Evolutionary conservation across 2,329 filamentous ascomycete species (phyloP).

Genomic region (Cladosporium sp.): DNA sequence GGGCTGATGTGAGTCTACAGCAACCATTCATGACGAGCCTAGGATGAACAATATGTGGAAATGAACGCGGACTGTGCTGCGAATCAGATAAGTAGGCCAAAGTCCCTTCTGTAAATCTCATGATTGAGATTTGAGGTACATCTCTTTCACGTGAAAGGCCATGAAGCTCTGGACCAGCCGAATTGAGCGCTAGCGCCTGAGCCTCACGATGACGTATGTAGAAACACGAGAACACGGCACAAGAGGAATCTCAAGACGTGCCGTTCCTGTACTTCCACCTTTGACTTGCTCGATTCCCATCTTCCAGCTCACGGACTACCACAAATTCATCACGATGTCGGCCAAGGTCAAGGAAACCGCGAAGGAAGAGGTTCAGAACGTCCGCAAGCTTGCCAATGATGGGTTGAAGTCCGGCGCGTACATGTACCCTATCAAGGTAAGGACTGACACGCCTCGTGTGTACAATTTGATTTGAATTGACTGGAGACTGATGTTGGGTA

Average conservation of each 20-base stretch:
- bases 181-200: not conserved
- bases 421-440: conserved; percentile 72
- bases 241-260: not conserved
- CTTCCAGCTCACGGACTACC: not conserved
- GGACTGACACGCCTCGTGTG: not conserved
- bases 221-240: not conserved
- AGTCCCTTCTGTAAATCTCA: too few species aligned
- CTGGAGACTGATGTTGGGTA: conserved; percentile 23
- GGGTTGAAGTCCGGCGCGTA: conserved; percentile 73
- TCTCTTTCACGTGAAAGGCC: too few species aligned
- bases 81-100: too few species aligned
- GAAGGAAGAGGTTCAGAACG: conserved; percentile 64
- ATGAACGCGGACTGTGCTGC: too few species aligned
- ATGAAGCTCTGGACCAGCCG: too few species aligned
- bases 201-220: conserved; percentile 4
- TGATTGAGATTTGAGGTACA: too few species aligned
- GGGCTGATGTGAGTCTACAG: not conserved
- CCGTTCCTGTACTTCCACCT: not conserved
- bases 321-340: conserved; percentile 16
- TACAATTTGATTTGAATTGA: too few species aligned
- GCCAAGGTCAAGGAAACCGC: conserved; percentile 50
- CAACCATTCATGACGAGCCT: not conserved
- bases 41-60: too few species aligned
- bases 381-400: conserved; percentile 57
- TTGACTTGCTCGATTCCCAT: not conserved